These are phyloP conservation scores for Anthracocystis setariae DNA, from an alignment of 1,284 basidiomycete genomes.

Conservation along the genomic window DNA sequence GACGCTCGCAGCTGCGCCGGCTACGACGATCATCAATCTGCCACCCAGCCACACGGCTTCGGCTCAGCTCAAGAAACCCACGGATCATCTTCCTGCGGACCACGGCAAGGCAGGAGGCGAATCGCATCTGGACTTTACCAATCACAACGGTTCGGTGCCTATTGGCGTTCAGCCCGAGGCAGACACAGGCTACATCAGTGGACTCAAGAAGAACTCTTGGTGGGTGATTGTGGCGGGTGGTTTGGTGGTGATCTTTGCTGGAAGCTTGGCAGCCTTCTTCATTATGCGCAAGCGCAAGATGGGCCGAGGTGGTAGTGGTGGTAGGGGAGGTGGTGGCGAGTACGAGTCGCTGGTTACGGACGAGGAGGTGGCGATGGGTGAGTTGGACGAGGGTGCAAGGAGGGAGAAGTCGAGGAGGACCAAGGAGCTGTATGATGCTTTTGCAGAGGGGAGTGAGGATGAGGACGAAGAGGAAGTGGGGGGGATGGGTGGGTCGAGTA, in stretches of 20 bases:
- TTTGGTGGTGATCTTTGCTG: conserved; percentile 77
- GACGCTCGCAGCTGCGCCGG: conserved; percentile 72
- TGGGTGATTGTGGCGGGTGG: conserved; percentile 85
- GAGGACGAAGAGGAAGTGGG: conserved; percentile 59
- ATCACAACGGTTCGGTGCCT: conserved; percentile 61
- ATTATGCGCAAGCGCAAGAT: conserved; percentile 74
- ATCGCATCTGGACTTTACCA: conserved; percentile 66
- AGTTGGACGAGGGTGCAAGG: conserved; percentile 48
- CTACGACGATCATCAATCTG: conserved; percentile 52
- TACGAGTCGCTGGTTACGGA: conserved; percentile 77
- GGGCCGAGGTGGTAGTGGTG: conserved; percentile 59
- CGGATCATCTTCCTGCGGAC: conserved; percentile 84
- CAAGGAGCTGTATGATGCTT: conserved; percentile 69
- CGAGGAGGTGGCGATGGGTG: conserved; percentile 72
- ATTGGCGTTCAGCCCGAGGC: conserved; percentile 64
- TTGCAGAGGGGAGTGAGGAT: conserved; percentile 66
- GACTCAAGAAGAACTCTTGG: conserved; percentile 78
- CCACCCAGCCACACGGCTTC: conserved; percentile 68
- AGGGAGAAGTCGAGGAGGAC: conserved; percentile 52
- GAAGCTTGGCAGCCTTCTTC: conserved; percentile 73
- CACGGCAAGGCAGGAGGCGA: conserved; percentile 73
- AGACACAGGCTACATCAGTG: conserved; percentile 87
- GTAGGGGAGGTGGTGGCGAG: conserved; percentile 64
- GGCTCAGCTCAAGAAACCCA: conserved; percentile 75
- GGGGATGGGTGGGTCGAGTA: conserved; percentile 4